A percentile compares a stretch with the other conserved stretches of the same genome.
These are phyloP conservation scores for Metschnikowia arizonensis DNA, from an alignment of 805 yeast species.

Conservation along the genomic window DNA sequence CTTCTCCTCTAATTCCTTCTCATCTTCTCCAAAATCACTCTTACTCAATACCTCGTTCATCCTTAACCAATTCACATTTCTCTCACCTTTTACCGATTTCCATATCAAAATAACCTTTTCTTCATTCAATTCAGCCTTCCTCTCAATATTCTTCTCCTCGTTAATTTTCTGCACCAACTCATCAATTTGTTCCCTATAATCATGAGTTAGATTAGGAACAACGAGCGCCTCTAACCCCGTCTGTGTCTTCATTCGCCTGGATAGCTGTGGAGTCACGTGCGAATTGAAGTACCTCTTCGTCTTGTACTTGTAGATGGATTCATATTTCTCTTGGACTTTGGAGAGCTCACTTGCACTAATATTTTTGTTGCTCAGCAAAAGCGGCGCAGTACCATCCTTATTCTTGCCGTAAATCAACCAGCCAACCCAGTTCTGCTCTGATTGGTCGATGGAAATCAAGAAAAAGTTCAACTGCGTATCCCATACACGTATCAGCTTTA, in stretches of 20 bases:
- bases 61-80: conserved; percentile 11
- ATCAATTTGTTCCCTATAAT: conserved; percentile 4
- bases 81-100: conserved; percentile 25
- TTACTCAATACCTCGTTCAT: conserved; percentile 4
- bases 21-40: conserved; percentile 3
- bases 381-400: conserved; percentile 23
- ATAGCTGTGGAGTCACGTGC: conserved; percentile 41
- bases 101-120: conserved; percentile 29
- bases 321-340: conserved; percentile 17
- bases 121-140: conserved; percentile 19
- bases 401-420: conserved; percentile 40
- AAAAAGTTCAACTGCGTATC: conserved; percentile 28
- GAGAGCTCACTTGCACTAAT: conserved; percentile 23
- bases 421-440: conserved; percentile 38
- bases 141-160: conserved; percentile 6
- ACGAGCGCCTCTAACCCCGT: conserved; percentile 29
- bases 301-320: conserved; percentile 26
- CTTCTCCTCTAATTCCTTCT: no score
- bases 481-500: conserved; percentile 18
- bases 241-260: conserved; percentile 35
- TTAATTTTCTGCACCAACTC: conserved; percentile 14
- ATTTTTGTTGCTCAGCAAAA: conserved; percentile 21
- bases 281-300: conserved; percentile 37
- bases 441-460: conserved; percentile 23
- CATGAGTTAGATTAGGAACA: background rate